A percentile compares a stretch with the other conserved stretches of the same genome.
Conservation (phyloP, 1,139 yeast species). For the Blastobotrys serpentis region DNA sequence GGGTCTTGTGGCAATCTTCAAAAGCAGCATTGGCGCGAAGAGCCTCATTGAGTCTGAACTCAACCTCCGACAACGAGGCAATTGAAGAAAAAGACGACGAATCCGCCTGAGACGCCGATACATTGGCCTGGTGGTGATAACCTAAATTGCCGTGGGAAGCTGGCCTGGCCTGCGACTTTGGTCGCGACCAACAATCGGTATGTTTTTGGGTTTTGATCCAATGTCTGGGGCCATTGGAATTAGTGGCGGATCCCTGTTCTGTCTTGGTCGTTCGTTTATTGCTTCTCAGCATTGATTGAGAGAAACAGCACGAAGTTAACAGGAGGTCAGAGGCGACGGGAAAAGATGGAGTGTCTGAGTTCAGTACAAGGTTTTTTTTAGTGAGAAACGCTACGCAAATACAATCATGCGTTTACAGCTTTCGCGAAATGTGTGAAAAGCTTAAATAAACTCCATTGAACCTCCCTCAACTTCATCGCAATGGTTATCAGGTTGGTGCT, state of each 20-base stretch:
- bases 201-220: not conserved
- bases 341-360: too few species aligned
- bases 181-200: not conserved
- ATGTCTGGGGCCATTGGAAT: not conserved
- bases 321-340: not conserved
- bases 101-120: not conserved
- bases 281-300: not conserved
- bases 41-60: conserved; percentile 6
- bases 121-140: conserved; percentile 2
- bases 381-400: too few species aligned
- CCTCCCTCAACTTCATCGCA: too few species aligned
- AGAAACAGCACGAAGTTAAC: not conserved
- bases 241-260: not conserved
- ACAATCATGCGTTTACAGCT: not conserved
- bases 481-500: too few species aligned
- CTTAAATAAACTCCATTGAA: not conserved
- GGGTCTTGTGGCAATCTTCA: conserved; percentile 3
- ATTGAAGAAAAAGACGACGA: conserved; percentile 7
- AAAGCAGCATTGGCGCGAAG: conserved; percentile 9
- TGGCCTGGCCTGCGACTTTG: conserved; percentile 7
- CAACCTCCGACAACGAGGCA: conserved; percentile 6
- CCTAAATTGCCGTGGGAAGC: conserved; percentile 6
- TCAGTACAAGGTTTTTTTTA: too few species aligned
- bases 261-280: not conserved
- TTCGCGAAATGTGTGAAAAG: not conserved